Evolutionary conservation across 257 asterid genomes (phyloP).

Genomic region (Solanum pinnatisectum): DNA sequence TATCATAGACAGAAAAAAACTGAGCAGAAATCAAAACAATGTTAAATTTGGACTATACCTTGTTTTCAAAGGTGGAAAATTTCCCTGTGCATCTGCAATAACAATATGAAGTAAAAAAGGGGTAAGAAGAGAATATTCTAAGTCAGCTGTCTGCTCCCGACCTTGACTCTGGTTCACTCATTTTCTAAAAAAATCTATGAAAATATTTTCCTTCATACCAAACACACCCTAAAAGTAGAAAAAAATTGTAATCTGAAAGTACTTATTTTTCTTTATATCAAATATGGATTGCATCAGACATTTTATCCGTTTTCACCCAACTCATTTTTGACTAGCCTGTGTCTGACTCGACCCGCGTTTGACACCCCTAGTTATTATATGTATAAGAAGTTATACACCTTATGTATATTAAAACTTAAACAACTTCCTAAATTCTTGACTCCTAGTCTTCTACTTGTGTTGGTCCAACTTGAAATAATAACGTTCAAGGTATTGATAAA

Average conservation of each 20-base stretch:
- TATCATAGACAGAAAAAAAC: background rate
- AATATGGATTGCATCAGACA: background rate
- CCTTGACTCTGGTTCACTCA: background rate
- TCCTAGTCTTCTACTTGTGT: background rate
- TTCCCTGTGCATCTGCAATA: constrained; percentile 69
- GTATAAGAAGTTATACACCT: background rate
- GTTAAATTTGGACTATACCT: background rate
- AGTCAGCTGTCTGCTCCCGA: background rate
- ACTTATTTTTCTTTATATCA: background rate
- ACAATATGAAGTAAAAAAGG: background rate
- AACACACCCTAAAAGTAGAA: background rate
- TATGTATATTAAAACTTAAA: background rate
- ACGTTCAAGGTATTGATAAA: background rate
- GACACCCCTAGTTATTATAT: background rate
- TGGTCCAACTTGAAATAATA: background rate
- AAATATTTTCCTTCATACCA: too few relatives aligned
- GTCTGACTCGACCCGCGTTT: background rate
- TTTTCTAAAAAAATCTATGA: background rate
- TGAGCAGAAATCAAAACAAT: background rate
- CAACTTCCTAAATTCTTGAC: background rate
- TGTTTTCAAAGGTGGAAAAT: constrained; percentile 53
- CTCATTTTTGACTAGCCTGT: background rate
- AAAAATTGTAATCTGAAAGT: background rate
- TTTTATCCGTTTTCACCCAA: background rate
- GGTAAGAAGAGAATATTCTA: background rate